These are phyloP conservation scores for Aspergillus incahuasiensis DNA, from an alignment of 495 filamentous ascomycete species.

Conservation along the genomic window DNA sequence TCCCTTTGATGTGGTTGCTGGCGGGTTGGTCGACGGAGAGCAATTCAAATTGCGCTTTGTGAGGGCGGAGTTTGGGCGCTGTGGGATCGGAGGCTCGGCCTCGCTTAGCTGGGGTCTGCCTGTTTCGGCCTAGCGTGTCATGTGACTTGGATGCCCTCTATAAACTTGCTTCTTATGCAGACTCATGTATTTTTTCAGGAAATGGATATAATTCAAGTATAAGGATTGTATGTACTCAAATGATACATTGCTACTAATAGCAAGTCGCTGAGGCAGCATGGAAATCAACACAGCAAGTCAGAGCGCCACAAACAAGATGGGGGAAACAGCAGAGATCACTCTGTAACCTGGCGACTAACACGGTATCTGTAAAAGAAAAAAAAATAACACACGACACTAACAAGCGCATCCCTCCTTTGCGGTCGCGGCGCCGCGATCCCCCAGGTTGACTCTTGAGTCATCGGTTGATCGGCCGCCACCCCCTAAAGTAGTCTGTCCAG, in stretches of 20 bases:
- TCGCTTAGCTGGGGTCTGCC: conserved; percentile 42
- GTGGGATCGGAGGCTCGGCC: conserved; percentile 37
- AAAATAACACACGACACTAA: conserved; percentile 37
- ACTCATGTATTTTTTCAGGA: background rate
- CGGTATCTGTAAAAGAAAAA: conserved; percentile 8
- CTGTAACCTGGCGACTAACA: conserved; percentile 3
- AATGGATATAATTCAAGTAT: background rate
- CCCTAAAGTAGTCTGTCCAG: conserved; percentile 43
- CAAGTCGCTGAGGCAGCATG: background rate
- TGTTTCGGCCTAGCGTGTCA: conserved; percentile 20
- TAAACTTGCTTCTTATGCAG: background rate
- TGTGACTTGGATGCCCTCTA: conserved; percentile 34
- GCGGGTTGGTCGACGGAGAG: conserved; percentile 25
- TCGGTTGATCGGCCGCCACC: conserved; percentile 36
- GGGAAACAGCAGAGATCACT: background rate
- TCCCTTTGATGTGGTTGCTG: conserved; percentile 27
- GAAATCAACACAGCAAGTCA: background rate
- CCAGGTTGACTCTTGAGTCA: conserved; percentile 43
- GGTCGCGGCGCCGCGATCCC: conserved; percentile 42
- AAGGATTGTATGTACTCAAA: conserved; percentile 2
- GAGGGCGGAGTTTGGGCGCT: conserved; percentile 16
- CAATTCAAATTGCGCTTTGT: conserved; percentile 22
- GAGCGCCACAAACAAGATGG: conserved; percentile 7
- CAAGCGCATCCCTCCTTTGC: conserved; percentile 94
- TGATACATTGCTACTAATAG: conserved; percentile 8